Evolutionary conservation across 2,329 filamentous ascomycete genomes (phyloP).

Genomic region (Tolypocladium capitatum): DNA sequence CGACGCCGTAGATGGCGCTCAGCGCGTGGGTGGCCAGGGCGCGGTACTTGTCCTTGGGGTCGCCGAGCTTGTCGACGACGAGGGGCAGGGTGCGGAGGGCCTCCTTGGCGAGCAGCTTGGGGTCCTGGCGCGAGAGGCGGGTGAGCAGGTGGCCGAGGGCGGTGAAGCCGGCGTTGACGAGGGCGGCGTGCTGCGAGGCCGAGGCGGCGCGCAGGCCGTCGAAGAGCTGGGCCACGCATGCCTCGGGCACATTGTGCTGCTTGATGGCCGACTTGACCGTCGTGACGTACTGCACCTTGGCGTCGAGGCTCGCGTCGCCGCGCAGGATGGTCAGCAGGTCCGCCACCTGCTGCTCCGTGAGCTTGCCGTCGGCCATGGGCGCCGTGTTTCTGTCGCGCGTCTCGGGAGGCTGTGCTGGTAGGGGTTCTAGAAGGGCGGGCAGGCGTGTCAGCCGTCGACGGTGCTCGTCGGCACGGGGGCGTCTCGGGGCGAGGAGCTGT

Average conservation of each 20-base stretch:
- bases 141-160: constrained; percentile 80
- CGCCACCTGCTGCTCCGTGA: constrained; percentile 45
- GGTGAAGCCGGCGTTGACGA: constrained; percentile 75
- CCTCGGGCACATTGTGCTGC: constrained; percentile 76
- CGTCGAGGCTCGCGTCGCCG: constrained; percentile 54
- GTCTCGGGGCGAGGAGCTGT: not conserved
- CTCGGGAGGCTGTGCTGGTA: not conserved
- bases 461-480: not conserved
- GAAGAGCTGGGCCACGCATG: constrained; percentile 58
- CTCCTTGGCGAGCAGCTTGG: constrained; percentile 58
- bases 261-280: constrained; percentile 80
- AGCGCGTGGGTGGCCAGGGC: constrained; percentile 62
- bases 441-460: not conserved
- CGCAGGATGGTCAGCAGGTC: constrained; percentile 38
- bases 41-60: constrained; percentile 76
- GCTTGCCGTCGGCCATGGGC: constrained; percentile 38
- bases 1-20: constrained; percentile 60
- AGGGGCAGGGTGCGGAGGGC: constrained; percentile 58
- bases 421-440: not conserved
- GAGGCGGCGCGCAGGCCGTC: constrained; percentile 69
- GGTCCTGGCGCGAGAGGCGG: constrained; percentile 72
- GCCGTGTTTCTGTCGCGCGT: not conserved
- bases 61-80: constrained; percentile 74
- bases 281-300: constrained; percentile 58
- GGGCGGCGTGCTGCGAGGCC: constrained; percentile 59